These are phyloP conservation scores for Vickermania spadyakhi DNA, from an alignment of 208 protist genomes.

Conservation along the genomic window DNA sequence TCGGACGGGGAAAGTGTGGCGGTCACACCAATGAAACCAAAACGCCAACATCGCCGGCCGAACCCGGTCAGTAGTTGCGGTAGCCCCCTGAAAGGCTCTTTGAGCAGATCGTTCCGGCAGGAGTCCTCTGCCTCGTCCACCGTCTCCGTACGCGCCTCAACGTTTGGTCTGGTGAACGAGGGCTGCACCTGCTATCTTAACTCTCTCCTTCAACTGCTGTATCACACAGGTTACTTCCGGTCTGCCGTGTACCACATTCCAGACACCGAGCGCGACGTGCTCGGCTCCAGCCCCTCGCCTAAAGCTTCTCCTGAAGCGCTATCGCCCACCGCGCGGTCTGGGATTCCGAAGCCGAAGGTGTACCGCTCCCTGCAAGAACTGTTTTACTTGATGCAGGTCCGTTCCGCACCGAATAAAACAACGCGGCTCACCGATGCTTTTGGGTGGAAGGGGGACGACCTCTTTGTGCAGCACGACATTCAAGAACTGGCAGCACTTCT, in stretches of 20 bases:
- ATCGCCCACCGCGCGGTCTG: not conserved
- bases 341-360: slow-evolving; percentile 14
- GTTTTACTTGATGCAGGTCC: slow-evolving; percentile 84
- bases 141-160: slow-evolving; percentile 2
- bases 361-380: slow-evolving; percentile 66
- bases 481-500: slow-evolving; percentile 86
- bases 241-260: slow-evolving; percentile 76
- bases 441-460: slow-evolving; percentile 75
- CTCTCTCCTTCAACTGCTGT: slow-evolving; percentile 82
- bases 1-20: no score
- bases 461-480: slow-evolving; percentile 87
- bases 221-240: slow-evolving; percentile 81
- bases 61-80: no score
- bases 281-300: slow-evolving; percentile 14
- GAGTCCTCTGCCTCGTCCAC: no score
- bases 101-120: no score
- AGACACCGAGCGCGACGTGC: slow-evolving; percentile 6
- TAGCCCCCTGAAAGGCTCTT: no score
- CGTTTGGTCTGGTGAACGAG: slow-evolving; percentile 81
- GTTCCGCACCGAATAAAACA: slow-evolving; percentile 48
- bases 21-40: no score
- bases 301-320: no score
- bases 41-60: no score
- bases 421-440: slow-evolving; percentile 83
- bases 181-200: slow-evolving; percentile 90